These are phyloP conservation scores for Schizophyllum amplum DNA, from an alignment of 1,284 basidiomycete species.

Conservation along the genomic window DNA sequence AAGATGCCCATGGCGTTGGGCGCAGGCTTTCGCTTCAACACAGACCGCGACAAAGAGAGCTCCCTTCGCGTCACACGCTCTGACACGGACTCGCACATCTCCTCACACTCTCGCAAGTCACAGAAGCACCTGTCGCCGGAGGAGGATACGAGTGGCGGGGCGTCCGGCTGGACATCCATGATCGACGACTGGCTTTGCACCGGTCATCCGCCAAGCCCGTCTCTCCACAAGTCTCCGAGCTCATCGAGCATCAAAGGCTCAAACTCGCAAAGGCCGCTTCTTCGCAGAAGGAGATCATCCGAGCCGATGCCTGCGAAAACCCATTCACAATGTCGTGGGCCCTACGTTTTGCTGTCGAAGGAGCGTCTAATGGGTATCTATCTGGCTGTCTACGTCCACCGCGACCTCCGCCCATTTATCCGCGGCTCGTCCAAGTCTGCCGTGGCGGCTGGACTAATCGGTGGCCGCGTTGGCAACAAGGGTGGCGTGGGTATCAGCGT, in stretches of 20 bases:
- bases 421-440: conserved; percentile 59
- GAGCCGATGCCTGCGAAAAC: not conserved
- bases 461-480: conserved; percentile 82
- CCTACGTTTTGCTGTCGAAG: not conserved
- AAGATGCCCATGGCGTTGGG: conserved; percentile 73
- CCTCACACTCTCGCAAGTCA: conserved; percentile 34
- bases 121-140: conserved; percentile 28
- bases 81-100: conserved; percentile 18
- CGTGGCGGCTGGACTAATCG: conserved; percentile 82
- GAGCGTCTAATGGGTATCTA: conserved; percentile 85
- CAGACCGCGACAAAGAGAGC: conserved; percentile 42
- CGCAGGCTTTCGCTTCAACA: conserved; percentile 59
- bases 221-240: not conserved
- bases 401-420: conserved; percentile 53
- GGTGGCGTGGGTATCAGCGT: conserved; percentile 80
- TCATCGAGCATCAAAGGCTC: not conserved
- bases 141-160: not conserved
- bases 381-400: conserved; percentile 64
- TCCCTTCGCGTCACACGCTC: conserved; percentile 17
- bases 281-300: not conserved
- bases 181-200: conserved; percentile 68
- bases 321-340: not conserved
- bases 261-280: not conserved
- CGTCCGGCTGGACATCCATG: conserved; percentile 60
- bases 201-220: conserved; percentile 12